Conservation (phyloP, 148 eudicot genomes). For the Chenopodium album region DNA sequence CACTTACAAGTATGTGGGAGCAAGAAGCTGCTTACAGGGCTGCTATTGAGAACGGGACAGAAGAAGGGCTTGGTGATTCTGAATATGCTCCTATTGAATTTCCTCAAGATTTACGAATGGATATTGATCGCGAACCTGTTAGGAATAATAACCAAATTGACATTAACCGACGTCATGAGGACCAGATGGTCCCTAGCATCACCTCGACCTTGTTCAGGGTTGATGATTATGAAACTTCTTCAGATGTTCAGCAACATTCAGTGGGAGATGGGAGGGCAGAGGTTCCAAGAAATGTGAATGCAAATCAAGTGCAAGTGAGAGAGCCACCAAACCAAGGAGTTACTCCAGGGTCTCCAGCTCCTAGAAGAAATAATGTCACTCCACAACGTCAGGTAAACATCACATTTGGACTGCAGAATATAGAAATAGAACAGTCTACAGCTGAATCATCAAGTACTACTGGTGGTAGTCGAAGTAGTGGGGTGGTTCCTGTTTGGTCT, state of each 20-base stretch:
- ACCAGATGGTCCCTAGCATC: constrained; percentile 97
- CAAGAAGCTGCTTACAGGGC: constrained; percentile 78
- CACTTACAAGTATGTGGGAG: constrained; percentile 83
- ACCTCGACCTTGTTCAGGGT: constrained; percentile 63
- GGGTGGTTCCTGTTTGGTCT: constrained; percentile 96
- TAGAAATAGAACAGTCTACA: constrained; percentile 57
- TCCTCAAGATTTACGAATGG: constrained; percentile 77
- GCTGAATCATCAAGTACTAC: constrained; percentile 70
- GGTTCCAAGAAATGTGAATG: constrained; percentile 58
- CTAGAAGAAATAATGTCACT: constrained; percentile 26
- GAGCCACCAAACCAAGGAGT: constrained; percentile 26
- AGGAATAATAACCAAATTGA: constrained; percentile 41
- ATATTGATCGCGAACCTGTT: constrained; percentile 52
- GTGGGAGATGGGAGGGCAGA: constrained; percentile 64
- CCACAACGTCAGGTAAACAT: constrained; percentile 36
- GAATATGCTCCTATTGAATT: constrained; percentile 65
- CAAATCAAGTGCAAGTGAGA: constrained; percentile 44
- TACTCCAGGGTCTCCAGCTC: constrained; percentile 19
- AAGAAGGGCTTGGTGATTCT: constrained; percentile 97
- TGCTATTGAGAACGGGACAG: constrained; percentile 73
- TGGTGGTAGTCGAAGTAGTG: constrained; percentile 62
- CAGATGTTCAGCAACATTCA: constrained; percentile 46
- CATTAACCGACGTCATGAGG: constrained; percentile 53
- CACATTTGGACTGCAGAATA: constrained; percentile 42
- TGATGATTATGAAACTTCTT: constrained; percentile 68